Percentiles rank a stretch among this genome's conserved stretches.
phyloP scores from a whole-genome alignment of 345 rosid species.

The Arabis alpina region DNA sequence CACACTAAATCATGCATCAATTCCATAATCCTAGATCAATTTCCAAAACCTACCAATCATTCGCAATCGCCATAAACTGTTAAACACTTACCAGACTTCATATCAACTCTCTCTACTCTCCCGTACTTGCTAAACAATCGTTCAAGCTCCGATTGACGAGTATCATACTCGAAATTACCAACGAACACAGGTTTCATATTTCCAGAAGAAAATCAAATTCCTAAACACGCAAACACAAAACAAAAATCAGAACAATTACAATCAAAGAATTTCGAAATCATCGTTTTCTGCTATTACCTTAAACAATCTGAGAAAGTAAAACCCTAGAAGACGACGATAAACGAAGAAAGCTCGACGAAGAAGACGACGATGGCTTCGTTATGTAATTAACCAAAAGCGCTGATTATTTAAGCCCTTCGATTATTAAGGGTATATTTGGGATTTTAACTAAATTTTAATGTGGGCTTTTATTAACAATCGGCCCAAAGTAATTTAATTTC shows the following conservation, averaged over 20 bases:
- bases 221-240: slow-evolving; percentile 1
- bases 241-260: slow-evolving; percentile 1
- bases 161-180: slow-evolving; percentile 81
- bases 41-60: not conserved
- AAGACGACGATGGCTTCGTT: not conserved
- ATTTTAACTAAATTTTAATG: not conserved
- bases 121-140: slow-evolving; percentile 76
- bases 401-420: slow-evolving; percentile 23
- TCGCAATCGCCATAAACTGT: not conserved
- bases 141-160: slow-evolving; percentile 82
- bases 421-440: not conserved
- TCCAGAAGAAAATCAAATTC: not conserved
- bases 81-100: slow-evolving; percentile 75
- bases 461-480: slow-evolving; percentile 16
- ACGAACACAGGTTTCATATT: slow-evolving; percentile 72
- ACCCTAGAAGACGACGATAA: slow-evolving; percentile 27
- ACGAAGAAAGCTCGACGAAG: not conserved
- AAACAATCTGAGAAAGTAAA: slow-evolving; percentile 15
- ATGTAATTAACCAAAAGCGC: slow-evolving; percentile 2
- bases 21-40: not conserved
- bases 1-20: too few relatives aligned
- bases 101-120: slow-evolving; percentile 80
- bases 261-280: not conserved
- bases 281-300: slow-evolving; percentile 16
- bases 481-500: slow-evolving; percentile 19